A percentile compares a stretch with the other conserved stretches of the same genome.
These are phyloP conservation scores for Aureobasidium pullulans DNA, from an alignment of 2,329 filamentous ascomycete species.

Conservation along the genomic window DNA sequence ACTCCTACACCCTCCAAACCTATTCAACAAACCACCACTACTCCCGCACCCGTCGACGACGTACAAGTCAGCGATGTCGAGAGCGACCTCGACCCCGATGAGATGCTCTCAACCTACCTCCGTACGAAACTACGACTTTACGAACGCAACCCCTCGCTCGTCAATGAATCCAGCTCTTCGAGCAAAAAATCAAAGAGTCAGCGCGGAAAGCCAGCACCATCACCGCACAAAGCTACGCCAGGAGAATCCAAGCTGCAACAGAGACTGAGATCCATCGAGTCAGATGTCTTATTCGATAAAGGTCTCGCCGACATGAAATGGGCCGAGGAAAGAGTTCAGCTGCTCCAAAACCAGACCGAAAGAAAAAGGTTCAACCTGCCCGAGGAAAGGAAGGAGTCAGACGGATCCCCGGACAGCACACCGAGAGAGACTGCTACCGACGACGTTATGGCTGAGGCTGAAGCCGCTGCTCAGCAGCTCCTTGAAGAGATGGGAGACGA, in stretches of 20 bases:
- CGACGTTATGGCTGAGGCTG: constrained; percentile 46
- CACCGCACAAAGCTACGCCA: constrained; percentile 23
- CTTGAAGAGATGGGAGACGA: constrained; percentile 38
- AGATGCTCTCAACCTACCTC: constrained; percentile 64
- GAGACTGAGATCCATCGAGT: constrained; percentile 70
- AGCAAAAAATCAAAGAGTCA: constrained; percentile 30
- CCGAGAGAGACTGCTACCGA: constrained; percentile 10
- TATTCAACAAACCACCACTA: not conserved
- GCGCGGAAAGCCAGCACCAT: constrained; percentile 17
- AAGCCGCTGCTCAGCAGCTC: constrained; percentile 29
- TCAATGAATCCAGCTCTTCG: constrained; percentile 35
- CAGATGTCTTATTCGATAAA: constrained; percentile 46
- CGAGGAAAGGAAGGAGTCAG: not conserved
- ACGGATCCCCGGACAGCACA: not conserved
- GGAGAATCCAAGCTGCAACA: constrained; percentile 60
- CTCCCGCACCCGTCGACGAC: constrained; percentile 19
- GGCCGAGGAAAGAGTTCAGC: constrained; percentile 35
- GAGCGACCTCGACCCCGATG: constrained; percentile 43
- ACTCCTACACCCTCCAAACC: not conserved
- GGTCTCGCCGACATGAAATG: constrained; percentile 40
- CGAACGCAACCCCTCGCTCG: constrained; percentile 46
- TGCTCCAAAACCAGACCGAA: constrained; percentile 34
- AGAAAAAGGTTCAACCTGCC: constrained; percentile 24
- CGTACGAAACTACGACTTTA: constrained; percentile 56
- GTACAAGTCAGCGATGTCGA: constrained; percentile 41